A percentile compares a stretch with the other conserved stretches of the same genome.
phyloP scores from a whole-genome alignment of 1,284 basidiomycete species.

The Ustilago vetiveriae region DNA sequence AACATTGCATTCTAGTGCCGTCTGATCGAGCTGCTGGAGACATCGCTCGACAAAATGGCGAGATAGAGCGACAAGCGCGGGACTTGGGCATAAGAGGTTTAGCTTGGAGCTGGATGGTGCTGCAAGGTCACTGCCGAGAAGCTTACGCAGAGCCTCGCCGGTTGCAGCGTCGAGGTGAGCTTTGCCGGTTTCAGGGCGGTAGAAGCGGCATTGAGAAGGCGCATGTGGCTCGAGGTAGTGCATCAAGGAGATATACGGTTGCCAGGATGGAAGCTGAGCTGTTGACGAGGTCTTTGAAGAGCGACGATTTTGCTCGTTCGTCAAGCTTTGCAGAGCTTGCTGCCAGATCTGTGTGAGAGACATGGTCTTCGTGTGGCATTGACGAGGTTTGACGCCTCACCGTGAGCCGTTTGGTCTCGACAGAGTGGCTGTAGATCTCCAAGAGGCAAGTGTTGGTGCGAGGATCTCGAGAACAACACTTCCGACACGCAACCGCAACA shows the following conservation, averaged over 20 bases:
- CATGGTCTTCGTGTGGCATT: constrained; percentile 2
- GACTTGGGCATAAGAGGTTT: constrained; percentile 13
- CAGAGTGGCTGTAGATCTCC: no score
- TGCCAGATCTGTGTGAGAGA: constrained; percentile 25
- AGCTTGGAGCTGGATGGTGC: constrained; percentile 24
- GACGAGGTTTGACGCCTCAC: neutral
- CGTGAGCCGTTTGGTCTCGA: neutral
- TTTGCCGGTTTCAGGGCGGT: neutral
- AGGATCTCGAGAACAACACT: constrained; percentile 20
- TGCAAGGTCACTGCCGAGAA: constrained; percentile 8
- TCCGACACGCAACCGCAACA: neutral
- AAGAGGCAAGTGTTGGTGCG: constrained; percentile 26
- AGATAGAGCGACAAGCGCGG: constrained; percentile 27
- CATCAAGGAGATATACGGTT: constrained; percentile 18
- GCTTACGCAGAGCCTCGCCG: neutral
- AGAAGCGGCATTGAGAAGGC: constrained; percentile 17
- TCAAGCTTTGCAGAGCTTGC: constrained; percentile 20
- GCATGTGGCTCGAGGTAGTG: constrained; percentile 16
- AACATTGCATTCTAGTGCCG: constrained; percentile 6
- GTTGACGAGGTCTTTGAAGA: neutral
- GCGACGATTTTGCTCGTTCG: neutral
- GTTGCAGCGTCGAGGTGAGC: constrained; percentile 4
- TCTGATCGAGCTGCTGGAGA: neutral
- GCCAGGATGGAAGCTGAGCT: constrained; percentile 3
- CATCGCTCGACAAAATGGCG: constrained; percentile 24